Evolutionary conservation across 1,139 yeast genomes (phyloP).

Genomic region (Diutina sp.): DNA sequence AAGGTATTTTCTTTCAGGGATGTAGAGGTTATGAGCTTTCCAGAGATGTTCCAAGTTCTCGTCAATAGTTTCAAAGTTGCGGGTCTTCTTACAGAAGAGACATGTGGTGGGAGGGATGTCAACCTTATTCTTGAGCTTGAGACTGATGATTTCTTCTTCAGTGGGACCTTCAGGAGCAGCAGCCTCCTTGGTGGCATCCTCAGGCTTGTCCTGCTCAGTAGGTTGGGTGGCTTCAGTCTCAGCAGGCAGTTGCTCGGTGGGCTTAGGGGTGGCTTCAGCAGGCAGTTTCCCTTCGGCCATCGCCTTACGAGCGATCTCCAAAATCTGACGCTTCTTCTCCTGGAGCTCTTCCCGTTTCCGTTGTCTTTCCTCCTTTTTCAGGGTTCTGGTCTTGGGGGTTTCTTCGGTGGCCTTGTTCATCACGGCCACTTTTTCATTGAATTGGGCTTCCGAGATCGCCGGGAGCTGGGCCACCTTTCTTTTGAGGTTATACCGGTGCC

Average conservation of each 20-base stretch:
- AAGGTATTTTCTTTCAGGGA: constrained; percentile 71
- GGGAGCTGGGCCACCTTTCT: constrained; percentile 81
- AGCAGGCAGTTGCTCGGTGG: neutral
- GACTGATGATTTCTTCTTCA: constrained; percentile 39
- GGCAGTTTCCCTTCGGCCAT: neutral
- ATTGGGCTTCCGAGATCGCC: constrained; percentile 66
- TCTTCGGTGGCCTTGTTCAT: neutral
- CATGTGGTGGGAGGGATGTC: constrained; percentile 57
- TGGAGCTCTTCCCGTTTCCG: constrained; percentile 17
- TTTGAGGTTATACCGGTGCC: constrained; percentile 90
- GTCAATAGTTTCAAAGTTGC: constrained; percentile 29
- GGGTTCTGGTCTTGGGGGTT: neutral
- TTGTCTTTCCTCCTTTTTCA: constrained; percentile 9
- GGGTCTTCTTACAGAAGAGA: constrained; percentile 43
- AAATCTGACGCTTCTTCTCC: neutral
- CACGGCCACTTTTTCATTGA: constrained; percentile 55
- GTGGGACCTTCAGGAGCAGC: constrained; percentile 14
- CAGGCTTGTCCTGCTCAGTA: neutral
- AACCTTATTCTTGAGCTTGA: constrained; percentile 47
- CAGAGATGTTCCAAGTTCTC: constrained; percentile 57
- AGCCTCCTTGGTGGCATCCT: constrained; percentile 4
- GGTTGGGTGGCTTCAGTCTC: neutral
- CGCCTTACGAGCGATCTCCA: neutral
- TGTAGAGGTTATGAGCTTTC: constrained; percentile 64
- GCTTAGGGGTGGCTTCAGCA: neutral